Evolutionary conservation across 495 filamentous ascomycete species (phyloP), one percentile per base, ranked within the genome.

Genomic region (Penicillium cinerascens): DNA sequence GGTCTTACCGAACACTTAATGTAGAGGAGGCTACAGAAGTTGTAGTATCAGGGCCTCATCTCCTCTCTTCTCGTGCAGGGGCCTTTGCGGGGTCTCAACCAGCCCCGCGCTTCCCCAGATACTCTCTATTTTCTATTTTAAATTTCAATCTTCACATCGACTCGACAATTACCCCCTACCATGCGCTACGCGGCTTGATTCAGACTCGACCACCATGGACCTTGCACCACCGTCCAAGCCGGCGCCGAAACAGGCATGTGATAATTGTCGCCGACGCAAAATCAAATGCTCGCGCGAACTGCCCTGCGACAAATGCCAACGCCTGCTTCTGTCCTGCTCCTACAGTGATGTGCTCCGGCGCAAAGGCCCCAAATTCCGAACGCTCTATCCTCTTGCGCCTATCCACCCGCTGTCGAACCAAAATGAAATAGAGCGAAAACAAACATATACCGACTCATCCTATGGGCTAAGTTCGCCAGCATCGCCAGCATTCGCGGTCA

Each of bases 311-410:
- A 76, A 75, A 55, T 76, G 73, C 16, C 66, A 72, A 43, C 69
- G 69, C 1, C 60, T 76, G n/a, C 60, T 76, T 13, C 59, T 76
- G 20, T 75, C 71, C 23, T 76, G 73, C 55, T 75, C 71, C 20
- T 76, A 76, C 50, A 74, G 70, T 45, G 71, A 75, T 41, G 63
- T 75, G 0, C 58, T 76, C 7, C 67, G 71, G 43, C 69, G 71
- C 38, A 76, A 76, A 49, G 73, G 73, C 10, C 73, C 73, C 42
- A 76, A 75, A 47, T 75, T 75, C 50, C 66, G 71, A 49, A 75
- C 70, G 2, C 60, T 75, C 13, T 76, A 75, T 53, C 73, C 73
- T 17, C 52, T 76, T 21, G 73, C 73, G 21, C 71, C 73, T 2
- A 63, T 73, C 15, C 70, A 76, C 48, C 70, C 72, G 7, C 49